Evolutionary conservation across 139 green algal species (phyloP).

Genomic region (Haematococcus lacustris): DNA sequence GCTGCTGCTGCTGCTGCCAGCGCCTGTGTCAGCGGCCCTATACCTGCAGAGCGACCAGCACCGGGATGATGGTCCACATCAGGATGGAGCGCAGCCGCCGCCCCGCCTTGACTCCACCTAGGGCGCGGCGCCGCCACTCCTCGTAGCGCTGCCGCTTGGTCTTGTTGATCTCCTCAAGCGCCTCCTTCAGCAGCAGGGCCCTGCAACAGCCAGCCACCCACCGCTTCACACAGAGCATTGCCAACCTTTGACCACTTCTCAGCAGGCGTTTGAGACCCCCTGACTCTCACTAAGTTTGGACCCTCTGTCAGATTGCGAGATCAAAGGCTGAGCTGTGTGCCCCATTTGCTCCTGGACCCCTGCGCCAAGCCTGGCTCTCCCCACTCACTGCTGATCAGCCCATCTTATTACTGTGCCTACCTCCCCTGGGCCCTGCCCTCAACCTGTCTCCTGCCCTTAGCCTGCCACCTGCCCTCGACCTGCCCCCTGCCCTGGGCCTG

Average conservation of each 20-base stretch:
- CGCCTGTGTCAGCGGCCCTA: background rate
- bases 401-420: too few relatives aligned
- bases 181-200: slow-evolving; percentile 57
- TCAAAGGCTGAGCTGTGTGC: background rate
- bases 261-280: too few relatives aligned
- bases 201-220: slow-evolving; percentile 11
- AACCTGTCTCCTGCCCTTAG: background rate
- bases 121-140: slow-evolving; percentile 28
- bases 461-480: background rate
- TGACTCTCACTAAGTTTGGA: background rate
- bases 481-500: background rate
- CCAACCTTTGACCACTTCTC: too few relatives aligned
- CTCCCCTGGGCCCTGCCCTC: too few relatives aligned
- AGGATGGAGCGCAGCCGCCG: slow-evolving; percentile 14
- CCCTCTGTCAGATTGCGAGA: background rate
- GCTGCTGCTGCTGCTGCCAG: background rate
- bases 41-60: slow-evolving; percentile 16
- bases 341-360: too few relatives aligned
- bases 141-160: slow-evolving; percentile 49
- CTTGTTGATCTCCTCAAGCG: slow-evolving; percentile 53
- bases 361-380: too few relatives aligned
- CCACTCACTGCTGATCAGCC: too few relatives aligned
- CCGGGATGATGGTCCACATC: slow-evolving; percentile 31
- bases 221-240: background rate
- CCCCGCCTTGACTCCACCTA: slow-evolving; percentile 25